Percentiles rank a stretch among this genome's conserved stretches.
phyloP scores from a whole-genome alignment of 805 yeast species.

The Nakazawaea wyomingensis region DNA sequence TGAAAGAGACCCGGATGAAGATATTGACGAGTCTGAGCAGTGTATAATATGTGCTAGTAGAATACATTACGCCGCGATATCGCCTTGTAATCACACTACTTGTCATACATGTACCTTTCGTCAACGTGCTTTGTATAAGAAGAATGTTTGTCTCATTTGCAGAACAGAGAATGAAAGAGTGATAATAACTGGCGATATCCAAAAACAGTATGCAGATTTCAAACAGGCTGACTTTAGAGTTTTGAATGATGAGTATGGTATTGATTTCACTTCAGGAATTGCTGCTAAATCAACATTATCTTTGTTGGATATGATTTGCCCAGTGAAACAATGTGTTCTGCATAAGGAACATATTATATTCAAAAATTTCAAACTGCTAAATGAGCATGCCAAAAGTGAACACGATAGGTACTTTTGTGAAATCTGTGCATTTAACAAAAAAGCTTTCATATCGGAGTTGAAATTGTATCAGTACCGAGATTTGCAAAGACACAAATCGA shows the following conservation, averaged over 20 bases:
- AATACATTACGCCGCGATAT: slow-evolving; percentile 56
- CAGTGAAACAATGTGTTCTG: slow-evolving; percentile 31
- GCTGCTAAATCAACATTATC: slow-evolving; percentile 43
- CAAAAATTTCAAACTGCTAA: slow-evolving; percentile 48
- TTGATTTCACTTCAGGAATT: slow-evolving; percentile 53
- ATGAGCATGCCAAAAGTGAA: slow-evolving; percentile 56
- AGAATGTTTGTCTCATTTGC: slow-evolving; percentile 76
- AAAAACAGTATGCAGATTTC: slow-evolving; percentile 33
- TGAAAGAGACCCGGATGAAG: slow-evolving; percentile 15
- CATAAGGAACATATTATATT: slow-evolving; percentile 29
- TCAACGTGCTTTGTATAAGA: slow-evolving; percentile 74
- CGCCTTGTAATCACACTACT: slow-evolving; percentile 80
- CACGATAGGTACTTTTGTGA: slow-evolving; percentile 69
- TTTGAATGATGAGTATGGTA: slow-evolving; percentile 41
- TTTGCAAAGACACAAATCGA: slow-evolving; percentile 61
- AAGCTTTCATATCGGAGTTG: slow-evolving; percentile 71
- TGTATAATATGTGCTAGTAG: slow-evolving; percentile 86
- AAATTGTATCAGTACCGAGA: slow-evolving; percentile 54
- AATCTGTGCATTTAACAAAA: slow-evolving; percentile 72
- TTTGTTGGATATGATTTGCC: slow-evolving; percentile 54
- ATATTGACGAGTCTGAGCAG: slow-evolving; percentile 33
- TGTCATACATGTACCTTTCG: slow-evolving; percentile 83
- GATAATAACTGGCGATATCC: slow-evolving; percentile 48
- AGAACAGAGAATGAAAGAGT: slow-evolving; percentile 60
- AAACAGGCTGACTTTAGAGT: slow-evolving; percentile 26